These are phyloP conservation scores for Agapanthus africanus DNA, from an alignment of 106 monocot genomes.

Conservation along the genomic window DNA sequence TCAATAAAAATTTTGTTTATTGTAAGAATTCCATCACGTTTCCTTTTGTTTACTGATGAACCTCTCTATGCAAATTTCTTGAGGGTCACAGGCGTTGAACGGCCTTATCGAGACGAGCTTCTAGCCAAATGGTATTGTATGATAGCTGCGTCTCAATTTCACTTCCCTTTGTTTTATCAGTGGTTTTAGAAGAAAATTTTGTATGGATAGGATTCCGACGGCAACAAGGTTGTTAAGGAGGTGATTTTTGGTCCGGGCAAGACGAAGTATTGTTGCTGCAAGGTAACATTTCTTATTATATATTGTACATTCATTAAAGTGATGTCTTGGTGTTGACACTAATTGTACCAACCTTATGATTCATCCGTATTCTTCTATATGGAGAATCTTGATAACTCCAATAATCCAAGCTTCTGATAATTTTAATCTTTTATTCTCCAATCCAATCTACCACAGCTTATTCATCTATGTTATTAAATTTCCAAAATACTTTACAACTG, in stretches of 20 bases:
- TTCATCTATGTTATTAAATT: too few relatives aligned
- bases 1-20: too few relatives aligned
- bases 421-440: too few relatives aligned
- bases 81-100: constrained; percentile 48
- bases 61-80: constrained; percentile 86
- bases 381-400: background rate
- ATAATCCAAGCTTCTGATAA: too few relatives aligned
- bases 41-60: too few relatives aligned
- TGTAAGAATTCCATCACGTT: too few relatives aligned
- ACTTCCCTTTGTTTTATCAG: background rate
- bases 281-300: constrained; percentile 40
- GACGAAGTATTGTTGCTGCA: constrained; percentile 80
- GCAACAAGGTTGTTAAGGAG: constrained; percentile 68
- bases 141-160: constrained; percentile 24
- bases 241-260: constrained; percentile 77
- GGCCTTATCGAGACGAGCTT: constrained; percentile 78
- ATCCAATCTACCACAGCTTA: too few relatives aligned
- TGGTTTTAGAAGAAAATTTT: background rate
- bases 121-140: constrained; percentile 60
- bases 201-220: constrained; percentile 58
- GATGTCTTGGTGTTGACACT: background rate
- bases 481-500: too few relatives aligned
- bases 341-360: background rate
- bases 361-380: background rate
- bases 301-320: background rate